These are phyloP conservation scores for Cyclotella cryptica DNA, from an alignment of 108 stramenopile species.

Conservation along the genomic window DNA sequence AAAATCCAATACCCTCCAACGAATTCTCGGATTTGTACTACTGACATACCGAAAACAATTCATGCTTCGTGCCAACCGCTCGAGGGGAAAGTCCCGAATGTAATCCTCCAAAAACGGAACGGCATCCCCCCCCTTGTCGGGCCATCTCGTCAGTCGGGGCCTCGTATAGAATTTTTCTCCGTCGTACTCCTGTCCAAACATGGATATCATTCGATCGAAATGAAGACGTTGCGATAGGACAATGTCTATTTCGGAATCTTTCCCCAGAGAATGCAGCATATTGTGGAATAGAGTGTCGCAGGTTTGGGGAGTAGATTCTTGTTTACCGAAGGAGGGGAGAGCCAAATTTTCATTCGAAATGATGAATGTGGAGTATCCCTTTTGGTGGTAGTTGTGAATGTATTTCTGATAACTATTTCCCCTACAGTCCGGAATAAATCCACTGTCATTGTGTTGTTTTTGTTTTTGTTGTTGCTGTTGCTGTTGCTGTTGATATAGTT, in stretches of 20 bases:
- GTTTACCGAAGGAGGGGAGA: not conserved
- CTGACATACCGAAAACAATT: conserved; percentile 9
- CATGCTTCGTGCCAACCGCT: not conserved
- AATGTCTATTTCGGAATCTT: conserved; percentile 5
- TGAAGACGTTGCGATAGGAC: conserved; percentile 7
- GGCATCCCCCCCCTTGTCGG: not conserved
- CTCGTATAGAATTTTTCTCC: conserved; percentile 7
- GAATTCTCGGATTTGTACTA: not conserved
- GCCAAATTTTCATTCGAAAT: conserved; percentile 23
- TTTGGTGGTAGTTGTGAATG: conserved; percentile 10
- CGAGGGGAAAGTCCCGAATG: not conserved
- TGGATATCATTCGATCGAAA: conserved; percentile 17
- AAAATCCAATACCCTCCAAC: conserved; percentile 7
- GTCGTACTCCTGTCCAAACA: conserved; percentile 10
- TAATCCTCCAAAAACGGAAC: conserved; percentile 8
- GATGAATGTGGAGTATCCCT: not conserved
- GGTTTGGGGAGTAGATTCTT: not conserved
- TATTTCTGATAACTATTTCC: conserved; percentile 3
- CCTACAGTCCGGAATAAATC: conserved; percentile 6
- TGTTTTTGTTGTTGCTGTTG: no score
- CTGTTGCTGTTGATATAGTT: no score
- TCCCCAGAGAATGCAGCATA: conserved; percentile 4
- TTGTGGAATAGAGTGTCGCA: not conserved
- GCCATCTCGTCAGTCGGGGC: not conserved
- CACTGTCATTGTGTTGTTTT: conserved; percentile 2